phyloP scores from a whole-genome alignment of 768 basidiomycete species.

The Boletus edulis region DNA sequence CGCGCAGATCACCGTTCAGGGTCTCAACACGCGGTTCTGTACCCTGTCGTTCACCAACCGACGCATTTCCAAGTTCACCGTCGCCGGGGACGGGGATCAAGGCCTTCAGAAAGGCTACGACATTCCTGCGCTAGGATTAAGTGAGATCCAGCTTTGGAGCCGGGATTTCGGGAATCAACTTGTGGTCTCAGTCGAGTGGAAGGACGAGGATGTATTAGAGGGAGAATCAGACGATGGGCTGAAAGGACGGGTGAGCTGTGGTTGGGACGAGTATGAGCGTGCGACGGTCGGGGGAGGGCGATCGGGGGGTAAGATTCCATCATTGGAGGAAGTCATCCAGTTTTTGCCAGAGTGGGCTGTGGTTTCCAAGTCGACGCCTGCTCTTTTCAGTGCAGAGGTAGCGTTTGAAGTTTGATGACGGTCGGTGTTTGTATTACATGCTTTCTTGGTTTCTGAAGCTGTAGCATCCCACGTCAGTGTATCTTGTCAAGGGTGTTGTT shows the following conservation, averaged over 20 bases:
- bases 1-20: conserved; percentile 50
- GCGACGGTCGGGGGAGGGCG: conserved; percentile 46
- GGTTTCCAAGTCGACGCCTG: conserved; percentile 54
- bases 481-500: neutral
- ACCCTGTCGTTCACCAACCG: conserved; percentile 52
- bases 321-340: conserved; percentile 60
- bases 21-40: conserved; percentile 63
- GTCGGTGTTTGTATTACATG: neutral
- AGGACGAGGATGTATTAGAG: conserved; percentile 14
- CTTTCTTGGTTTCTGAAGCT: neutral
- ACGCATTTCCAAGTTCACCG: conserved; percentile 41
- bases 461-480: neutral
- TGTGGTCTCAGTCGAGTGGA: conserved; percentile 53
- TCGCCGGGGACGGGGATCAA: conserved; percentile 35
- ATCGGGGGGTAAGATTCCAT: conserved; percentile 53
- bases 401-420: conserved; percentile 19
- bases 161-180: conserved; percentile 56
- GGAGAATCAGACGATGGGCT: conserved; percentile 14
- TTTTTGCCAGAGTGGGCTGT: conserved; percentile 69
- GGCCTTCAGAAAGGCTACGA: conserved; percentile 44
- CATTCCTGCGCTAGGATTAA: conserved; percentile 34
- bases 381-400: conserved; percentile 52
- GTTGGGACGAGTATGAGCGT: conserved; percentile 69
- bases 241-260: conserved; percentile 53
- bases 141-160: conserved; percentile 55